Percentiles rank a stretch among this genome's conserved stretches.
phyloP scores from a whole-genome alignment of 176 grass and related monocot genomes.

The Ampelocalamus luodianensis region DNA sequence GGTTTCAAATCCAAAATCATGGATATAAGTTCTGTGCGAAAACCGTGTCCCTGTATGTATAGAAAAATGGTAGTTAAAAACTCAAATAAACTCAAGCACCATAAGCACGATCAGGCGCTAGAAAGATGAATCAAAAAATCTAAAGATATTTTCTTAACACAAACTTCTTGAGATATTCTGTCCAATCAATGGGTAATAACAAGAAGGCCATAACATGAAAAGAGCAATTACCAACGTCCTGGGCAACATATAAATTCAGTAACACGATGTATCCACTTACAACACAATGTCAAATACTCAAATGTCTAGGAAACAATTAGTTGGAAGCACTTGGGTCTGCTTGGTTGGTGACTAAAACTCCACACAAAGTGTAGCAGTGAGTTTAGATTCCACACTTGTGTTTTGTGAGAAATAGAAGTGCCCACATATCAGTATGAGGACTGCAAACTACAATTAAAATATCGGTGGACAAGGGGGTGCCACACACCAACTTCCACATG shows the following conservation, averaged over 20 bases:
- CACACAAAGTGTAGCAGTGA: background rate
- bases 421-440: background rate
- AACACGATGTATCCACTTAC: conserved; percentile 18
- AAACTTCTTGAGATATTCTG: background rate
- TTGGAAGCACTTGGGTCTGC: conserved; percentile 4
- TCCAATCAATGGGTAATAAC: background rate
- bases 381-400: background rate
- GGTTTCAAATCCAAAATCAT: conserved; percentile 88
- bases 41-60: conserved; percentile 68
- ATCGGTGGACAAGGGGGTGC: background rate
- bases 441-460: background rate
- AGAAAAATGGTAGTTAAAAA: conserved; percentile 11
- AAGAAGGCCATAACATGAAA: background rate
- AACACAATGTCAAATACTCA: conserved; percentile 3
- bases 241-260: background rate
- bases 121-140: background rate
- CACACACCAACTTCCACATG: background rate
- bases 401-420: background rate
- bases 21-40: conserved; percentile 66
- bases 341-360: background rate
- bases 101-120: background rate
- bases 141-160: background rate
- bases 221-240: background rate
- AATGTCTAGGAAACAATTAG: conserved; percentile 1
- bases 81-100: background rate